phyloP scores from a whole-genome alignment of 305 asterid species.

The Petunia hybrid region DNA sequence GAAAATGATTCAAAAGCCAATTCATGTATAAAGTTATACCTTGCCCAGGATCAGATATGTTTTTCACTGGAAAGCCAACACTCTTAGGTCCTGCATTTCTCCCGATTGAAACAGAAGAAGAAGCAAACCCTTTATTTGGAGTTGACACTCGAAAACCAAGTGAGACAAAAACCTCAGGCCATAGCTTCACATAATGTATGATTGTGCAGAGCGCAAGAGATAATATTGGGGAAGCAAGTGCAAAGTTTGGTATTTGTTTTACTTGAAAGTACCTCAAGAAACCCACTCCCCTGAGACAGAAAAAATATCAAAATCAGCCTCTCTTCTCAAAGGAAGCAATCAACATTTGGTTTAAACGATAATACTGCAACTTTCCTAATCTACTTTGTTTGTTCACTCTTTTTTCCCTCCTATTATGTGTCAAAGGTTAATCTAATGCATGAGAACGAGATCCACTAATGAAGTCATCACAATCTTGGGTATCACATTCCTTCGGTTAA shows the following conservation, averaged over 20 bases:
- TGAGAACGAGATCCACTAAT: conserved; percentile 6
- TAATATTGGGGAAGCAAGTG: conserved; percentile 88
- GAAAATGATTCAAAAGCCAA: conserved; percentile 22
- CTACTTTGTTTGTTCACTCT: background rate
- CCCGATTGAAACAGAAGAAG: conserved; percentile 42
- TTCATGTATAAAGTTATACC: conserved; percentile 50
- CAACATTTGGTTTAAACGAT: background rate
- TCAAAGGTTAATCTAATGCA: background rate
- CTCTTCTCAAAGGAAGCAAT: background rate
- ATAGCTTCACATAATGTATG: conserved; percentile 65
- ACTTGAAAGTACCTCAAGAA: conserved; percentile 86
- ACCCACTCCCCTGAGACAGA: conserved; percentile 88
- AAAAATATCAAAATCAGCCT: conserved; percentile 32
- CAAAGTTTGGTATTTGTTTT: conserved; percentile 92
- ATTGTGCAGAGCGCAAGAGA: conserved; percentile 78
- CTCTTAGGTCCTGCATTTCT: conserved; percentile 43
- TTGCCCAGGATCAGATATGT: conserved; percentile 48
- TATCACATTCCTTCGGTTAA: background rate
- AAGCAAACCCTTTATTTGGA: conserved; percentile 41
- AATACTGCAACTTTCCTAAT: background rate
- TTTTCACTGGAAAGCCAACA: conserved; percentile 34
- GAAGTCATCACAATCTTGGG: background rate
- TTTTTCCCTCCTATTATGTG: background rate
- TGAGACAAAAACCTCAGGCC: conserved; percentile 76
- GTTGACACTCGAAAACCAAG: conserved; percentile 69